phyloP scores from a whole-genome alignment of 345 rosid genomes.

The Corchorus olitorius region DNA sequence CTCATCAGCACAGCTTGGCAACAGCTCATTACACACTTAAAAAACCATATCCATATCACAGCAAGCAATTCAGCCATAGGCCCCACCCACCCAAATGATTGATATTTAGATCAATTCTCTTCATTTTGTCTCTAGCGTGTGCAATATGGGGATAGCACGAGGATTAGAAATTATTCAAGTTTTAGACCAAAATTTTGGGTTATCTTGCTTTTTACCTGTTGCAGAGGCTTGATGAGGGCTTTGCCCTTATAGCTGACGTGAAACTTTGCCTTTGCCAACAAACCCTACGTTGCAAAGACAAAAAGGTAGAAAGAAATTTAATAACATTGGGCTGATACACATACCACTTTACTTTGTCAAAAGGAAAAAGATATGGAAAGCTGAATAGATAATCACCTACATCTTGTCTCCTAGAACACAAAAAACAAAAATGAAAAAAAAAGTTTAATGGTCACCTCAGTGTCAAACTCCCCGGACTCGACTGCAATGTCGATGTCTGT shows the following conservation, averaged over 20 bases:
- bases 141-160: background rate
- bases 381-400: background rate
- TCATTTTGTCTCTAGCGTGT: background rate
- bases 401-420: background rate
- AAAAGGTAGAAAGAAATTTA: constrained; percentile 11
- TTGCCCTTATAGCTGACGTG: constrained; percentile 87
- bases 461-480: constrained; percentile 96
- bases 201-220: constrained; percentile 54
- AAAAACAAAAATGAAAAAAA: background rate
- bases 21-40: background rate
- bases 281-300: constrained; percentile 48
- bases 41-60: background rate
- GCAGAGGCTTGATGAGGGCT: constrained; percentile 90
- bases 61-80: background rate
- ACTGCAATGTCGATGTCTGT: constrained; percentile 79
- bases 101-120: background rate
- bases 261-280: constrained; percentile 94
- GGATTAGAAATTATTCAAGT: background rate
- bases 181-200: background rate
- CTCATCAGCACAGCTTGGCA: background rate
- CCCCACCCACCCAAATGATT: background rate
- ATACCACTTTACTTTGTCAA: background rate
- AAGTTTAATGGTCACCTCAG: constrained; percentile 58
- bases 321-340: background rate
- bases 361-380: background rate